phyloP scores from a whole-genome alignment of 179 eudicot genomes.

The Spinacia oleracea region DNA sequence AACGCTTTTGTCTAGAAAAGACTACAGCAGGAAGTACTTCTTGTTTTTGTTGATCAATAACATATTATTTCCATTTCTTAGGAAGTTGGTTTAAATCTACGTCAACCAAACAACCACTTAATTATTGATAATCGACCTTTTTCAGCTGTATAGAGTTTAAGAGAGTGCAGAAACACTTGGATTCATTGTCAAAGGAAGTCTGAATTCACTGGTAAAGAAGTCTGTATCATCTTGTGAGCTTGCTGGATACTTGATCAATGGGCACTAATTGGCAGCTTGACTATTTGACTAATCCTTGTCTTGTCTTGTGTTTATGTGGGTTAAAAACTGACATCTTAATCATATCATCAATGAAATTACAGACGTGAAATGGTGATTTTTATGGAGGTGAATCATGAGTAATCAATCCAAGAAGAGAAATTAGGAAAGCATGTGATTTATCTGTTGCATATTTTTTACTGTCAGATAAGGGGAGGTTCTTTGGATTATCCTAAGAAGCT shows the following conservation, averaged over 20 bases:
- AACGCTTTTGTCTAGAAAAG: no score
- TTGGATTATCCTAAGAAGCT: not conserved
- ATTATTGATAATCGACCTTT: no score
- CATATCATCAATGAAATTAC: not conserved
- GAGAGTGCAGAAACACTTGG: no score
- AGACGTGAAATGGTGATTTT: not conserved
- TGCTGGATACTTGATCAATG: not conserved
- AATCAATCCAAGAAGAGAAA: not conserved
- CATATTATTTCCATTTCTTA: no score
- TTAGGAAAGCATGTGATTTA: not conserved
- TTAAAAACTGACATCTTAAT: not conserved
- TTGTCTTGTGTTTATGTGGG: no score
- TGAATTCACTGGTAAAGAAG: no score
- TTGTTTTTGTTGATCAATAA: no score
- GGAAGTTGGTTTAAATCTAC: no score
- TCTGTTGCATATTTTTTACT: not conserved
- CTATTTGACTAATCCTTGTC: not conserved
- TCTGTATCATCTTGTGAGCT: not conserved
- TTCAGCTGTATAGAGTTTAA: no score
- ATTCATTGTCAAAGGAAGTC: no score
- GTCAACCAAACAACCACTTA: no score
- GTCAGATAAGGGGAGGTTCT: not conserved
- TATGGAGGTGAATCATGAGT: not conserved
- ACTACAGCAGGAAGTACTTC: no score
- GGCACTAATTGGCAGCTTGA: not conserved